Conservation (phyloP, 805 yeast species). For the Starmerella asiatica region DNA sequence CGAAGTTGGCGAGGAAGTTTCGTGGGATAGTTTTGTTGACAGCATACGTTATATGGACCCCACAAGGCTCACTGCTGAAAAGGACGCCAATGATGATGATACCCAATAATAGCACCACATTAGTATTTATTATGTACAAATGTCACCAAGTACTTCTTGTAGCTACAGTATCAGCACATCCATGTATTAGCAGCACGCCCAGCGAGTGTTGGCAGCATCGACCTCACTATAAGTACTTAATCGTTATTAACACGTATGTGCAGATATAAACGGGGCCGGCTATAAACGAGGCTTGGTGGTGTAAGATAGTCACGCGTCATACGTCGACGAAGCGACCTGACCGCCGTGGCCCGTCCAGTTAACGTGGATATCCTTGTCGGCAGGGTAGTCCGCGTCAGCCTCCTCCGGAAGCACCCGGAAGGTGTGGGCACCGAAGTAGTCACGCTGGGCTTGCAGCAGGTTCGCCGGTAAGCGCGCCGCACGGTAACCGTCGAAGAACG, state of each 20-base stretch:
- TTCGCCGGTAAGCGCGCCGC: slow-evolving; percentile 91
- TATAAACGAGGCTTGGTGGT: no score
- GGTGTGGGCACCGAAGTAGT: slow-evolving; percentile 99
- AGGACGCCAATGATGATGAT: no score
- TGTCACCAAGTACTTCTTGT: no score
- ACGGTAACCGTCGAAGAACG: slow-evolving; percentile 99
- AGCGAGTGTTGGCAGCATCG: no score
- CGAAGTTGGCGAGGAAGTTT: slow-evolving; percentile 8
- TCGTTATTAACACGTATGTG: no score
- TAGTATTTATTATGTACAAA: no score
- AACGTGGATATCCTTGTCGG: slow-evolving; percentile 73
- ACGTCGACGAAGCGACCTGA: slow-evolving; percentile 87
- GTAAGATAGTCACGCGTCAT: slow-evolving; percentile 64
- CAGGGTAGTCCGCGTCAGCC: slow-evolving; percentile 66
- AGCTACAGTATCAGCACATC: no score
- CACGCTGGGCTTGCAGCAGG: slow-evolving; percentile 98
- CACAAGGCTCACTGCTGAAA: background rate
- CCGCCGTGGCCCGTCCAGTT: slow-evolving; percentile 99
- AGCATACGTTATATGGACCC: slow-evolving; percentile 17
- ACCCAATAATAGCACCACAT: no score
- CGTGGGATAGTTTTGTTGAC: slow-evolving; percentile 14
- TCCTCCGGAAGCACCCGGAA: slow-evolving; percentile 84
- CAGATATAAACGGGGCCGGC: no score
- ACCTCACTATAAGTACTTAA: no score
- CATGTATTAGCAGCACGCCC: no score